Evolutionary conservation across 345 rosid species (phyloP), one percentile per base, ranked within the genome.

Genomic region (Acer saccharum): DNA sequence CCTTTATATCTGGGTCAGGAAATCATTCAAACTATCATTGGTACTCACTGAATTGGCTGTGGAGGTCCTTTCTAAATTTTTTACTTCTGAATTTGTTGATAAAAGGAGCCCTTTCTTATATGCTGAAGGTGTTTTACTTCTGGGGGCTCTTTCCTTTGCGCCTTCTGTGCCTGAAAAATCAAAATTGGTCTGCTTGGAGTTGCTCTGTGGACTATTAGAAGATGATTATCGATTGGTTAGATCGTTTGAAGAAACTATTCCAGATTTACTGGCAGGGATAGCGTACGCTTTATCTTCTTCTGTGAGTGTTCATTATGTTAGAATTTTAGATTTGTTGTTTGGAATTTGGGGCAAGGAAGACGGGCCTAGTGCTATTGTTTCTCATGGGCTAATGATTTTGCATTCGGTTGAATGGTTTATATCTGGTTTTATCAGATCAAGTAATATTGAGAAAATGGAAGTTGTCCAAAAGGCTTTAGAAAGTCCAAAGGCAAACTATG

Each of bases 1-100:
- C 32, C 92, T 96, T 76, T 96, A 96, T 81, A 76, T 92, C 77
- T 92, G 99, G 99, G 87, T 90, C 70, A 87, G 95, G 88, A 96
- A 94, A 73, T 88, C 98, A 2, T 87, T 91, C 68, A 87, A 91
- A 76, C 98, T 94, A 0, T 88, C 97, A 44, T 71, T 80, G 3
- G 76, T 17, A 1, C 89, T 92, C 58, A 82, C 94, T 84, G 94
- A 87, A 70, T 90, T 86, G 3, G 91, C 92, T 0, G 87, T 89
- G 79, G 89, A 84, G 79, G 89, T 86, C 18, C 79, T 93, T 65
- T 82, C 86, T 79, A 77, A 81, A 13, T 18, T 90, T 78, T 67
- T 92, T 41, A 48, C 64, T 68, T 63, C 77, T 41, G 72, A 79
- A 69, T 74, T 63, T 77, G 76, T 63, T 80, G 71, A 78, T 46